phyloP scores from a whole-genome alignment of 2,329 filamentous ascomycete species.

The Fusarium poae region DNA sequence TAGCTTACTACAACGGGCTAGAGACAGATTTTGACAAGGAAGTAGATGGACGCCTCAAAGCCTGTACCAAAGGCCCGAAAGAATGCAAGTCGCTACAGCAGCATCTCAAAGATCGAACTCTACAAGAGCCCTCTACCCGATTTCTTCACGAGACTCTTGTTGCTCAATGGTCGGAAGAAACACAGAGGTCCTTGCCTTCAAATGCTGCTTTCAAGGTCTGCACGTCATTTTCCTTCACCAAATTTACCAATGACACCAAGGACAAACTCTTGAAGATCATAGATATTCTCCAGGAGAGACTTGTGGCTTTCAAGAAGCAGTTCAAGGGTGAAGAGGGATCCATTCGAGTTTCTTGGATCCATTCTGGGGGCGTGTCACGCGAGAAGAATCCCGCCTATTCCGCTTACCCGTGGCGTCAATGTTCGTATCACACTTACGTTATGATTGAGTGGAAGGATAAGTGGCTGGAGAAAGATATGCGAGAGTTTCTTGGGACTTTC shows the following conservation, averaged over 20 bases:
- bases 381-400: constrained; percentile 16
- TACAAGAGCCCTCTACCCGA: not conserved
- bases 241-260: not conserved
- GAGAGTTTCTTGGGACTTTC: constrained; percentile 11
- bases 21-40: constrained; percentile 12
- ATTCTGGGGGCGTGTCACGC: constrained; percentile 42
- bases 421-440: constrained; percentile 50
- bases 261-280: not conserved
- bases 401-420: constrained; percentile 51
- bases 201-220: constrained; percentile 10
- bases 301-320: constrained; percentile 31
- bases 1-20: constrained; percentile 33
- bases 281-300: constrained; percentile 14
- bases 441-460: constrained; percentile 52
- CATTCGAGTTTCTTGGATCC: constrained; percentile 50
- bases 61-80: rapidly evolving
- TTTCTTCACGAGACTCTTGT: constrained; percentile 14
- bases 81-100: not conserved
- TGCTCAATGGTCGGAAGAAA: constrained; percentile 16
- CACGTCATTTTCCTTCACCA: not conserved
- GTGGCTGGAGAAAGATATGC: constrained; percentile 51
- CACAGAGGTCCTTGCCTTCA: not conserved
- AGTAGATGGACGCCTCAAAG: constrained; percentile 4
- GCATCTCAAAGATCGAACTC: constrained; percentile 44
- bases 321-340: constrained; percentile 38